Evolutionary conservation across 78 protist species (phyloP).

Genomic region (Isochrysis galbana): DNA sequence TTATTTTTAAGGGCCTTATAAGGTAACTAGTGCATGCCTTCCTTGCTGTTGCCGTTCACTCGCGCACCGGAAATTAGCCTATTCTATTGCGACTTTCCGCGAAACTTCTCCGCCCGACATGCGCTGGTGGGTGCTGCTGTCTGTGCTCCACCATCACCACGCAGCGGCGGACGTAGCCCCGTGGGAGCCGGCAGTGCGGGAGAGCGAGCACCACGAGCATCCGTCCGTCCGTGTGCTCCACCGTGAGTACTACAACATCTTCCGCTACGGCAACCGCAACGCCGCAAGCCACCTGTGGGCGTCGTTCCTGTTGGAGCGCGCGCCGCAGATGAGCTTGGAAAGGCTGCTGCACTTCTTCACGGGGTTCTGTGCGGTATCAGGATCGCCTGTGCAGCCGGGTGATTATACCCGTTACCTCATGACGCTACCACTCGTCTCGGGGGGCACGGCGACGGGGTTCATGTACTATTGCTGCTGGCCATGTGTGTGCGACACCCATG

Average conservation of each 20-base stretch:
- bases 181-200: too few relatives aligned
- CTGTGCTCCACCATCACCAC: too few relatives aligned
- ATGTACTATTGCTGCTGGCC: constrained; percentile 57
- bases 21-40: too few relatives aligned
- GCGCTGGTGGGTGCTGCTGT: too few relatives aligned
- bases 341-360: not conserved
- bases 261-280: not conserved
- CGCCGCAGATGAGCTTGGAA: not conserved
- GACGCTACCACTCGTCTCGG: not conserved
- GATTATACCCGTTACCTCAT: constrained; percentile 24
- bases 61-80: too few relatives aligned
- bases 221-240: constrained; percentile 3
- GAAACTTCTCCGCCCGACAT: too few relatives aligned
- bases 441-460: not conserved
- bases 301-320: not conserved
- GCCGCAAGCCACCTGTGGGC: constrained; percentile 33
- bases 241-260: constrained; percentile 21
- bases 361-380: constrained; percentile 35
- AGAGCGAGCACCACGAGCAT: too few relatives aligned
- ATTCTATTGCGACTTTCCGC: too few relatives aligned
- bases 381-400: constrained; percentile 20
- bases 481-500: constrained; percentile 34
- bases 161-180: too few relatives aligned
- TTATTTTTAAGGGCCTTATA: too few relatives aligned
- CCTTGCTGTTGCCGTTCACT: too few relatives aligned